phyloP scores from a whole-genome alignment of 176 grass and related monocot species.

The Otatea glauca region DNA sequence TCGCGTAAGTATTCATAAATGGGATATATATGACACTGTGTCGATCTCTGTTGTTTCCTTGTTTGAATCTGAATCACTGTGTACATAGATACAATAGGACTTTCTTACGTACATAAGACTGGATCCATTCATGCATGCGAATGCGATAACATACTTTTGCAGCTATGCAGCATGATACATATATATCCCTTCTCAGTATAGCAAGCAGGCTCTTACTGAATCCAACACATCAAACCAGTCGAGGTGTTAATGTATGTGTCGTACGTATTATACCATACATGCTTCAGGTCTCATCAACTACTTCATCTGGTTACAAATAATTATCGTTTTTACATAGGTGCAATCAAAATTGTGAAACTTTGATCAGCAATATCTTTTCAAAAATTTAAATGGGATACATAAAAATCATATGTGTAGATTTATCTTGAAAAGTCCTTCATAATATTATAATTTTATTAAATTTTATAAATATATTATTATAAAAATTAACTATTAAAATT shows the following conservation, averaged over 20 bases:
- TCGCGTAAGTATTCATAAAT: background rate
- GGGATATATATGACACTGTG: background rate
- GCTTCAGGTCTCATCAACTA: too few species aligned
- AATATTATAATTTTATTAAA: too few species aligned
- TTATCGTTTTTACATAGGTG: too few species aligned
- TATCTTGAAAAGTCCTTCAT: too few species aligned
- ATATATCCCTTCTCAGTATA: background rate
- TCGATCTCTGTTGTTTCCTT: background rate
- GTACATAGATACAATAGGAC: background rate
- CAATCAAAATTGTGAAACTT: too few species aligned
- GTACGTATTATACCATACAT: background rate
- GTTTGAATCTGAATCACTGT: background rate
- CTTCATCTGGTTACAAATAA: too few species aligned
- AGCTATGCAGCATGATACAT: background rate
- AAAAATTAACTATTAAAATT: too few species aligned
- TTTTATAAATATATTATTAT: too few species aligned
- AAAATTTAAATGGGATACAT: too few species aligned
- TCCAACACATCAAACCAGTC: background rate
- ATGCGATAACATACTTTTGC: background rate
- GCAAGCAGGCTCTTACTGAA: background rate
- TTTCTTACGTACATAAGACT: background rate
- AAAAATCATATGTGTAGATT: too few species aligned
- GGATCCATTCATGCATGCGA: background rate
- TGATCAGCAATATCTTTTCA: too few species aligned
- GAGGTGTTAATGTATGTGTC: background rate